Base-by-base conservation (phyloP, 352 stramenopile genomes). In the Peronospora belbahrii region DNA sequence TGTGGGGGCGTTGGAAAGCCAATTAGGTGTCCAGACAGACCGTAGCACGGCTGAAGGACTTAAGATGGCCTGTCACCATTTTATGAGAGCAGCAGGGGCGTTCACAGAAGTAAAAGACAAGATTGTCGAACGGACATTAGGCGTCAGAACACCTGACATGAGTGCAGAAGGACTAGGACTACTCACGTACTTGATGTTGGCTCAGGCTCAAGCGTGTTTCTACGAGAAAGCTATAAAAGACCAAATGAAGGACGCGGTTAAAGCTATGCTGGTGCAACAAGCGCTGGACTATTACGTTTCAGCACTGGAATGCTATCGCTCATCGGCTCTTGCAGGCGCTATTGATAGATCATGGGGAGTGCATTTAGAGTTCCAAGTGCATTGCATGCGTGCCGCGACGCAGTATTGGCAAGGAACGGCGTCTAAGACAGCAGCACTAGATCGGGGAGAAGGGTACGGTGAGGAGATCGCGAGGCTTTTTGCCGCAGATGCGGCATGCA, bases 211-310 rank as follows among this genome's bases (percentile, higher is more conserved):
- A 48, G 83, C 83, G n/a, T 95, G 85, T 42, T 95, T 95, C 44
- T 96, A 95, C 54, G 83, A 95, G 52, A 96, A 96, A 53, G 75
- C 84, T 14, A 85, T 95, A 22, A 91, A 89, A 40, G 85, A 96
- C 58, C 63, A 79, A 42, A 84, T 88, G 70, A 88, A 88, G 34
- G 68, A 88, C 48, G 68, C 52, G 8, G 76, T 94, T 47, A 88
- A 90, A 63, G 68, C 82, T 15, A 94, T 90, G 46, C 61, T 94
- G 14, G 82, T 85, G 46, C 67, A 82, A 41, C 78, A 94, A 52
- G 74, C 77, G 23, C 68, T 81, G 39, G 75, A 83, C 30, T 79
- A 74, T 20, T 88, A 88, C 56, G 32, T 53, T 7, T 61, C 59
- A 15, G 74, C 79, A 10, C 41, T 87, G 10, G 74, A 85, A 0